Conservation (phyloP, 106 monocot genomes). For the Apostasia shenzhenica region DNA sequence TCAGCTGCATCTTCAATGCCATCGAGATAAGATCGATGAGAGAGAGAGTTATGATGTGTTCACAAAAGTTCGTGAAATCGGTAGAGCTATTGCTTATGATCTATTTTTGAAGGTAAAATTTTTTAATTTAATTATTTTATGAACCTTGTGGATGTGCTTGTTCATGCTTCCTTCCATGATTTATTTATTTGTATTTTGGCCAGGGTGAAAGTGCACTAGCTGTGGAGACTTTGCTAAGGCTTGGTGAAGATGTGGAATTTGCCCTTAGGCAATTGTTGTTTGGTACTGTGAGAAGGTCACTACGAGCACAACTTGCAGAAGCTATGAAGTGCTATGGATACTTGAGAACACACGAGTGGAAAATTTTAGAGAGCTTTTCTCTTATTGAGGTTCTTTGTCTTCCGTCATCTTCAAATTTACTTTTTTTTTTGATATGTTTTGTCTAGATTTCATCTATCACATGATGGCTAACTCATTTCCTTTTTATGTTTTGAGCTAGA, state of each 20-base stretch:
- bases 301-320: constrained; percentile 54
- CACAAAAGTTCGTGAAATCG: constrained; percentile 63
- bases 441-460: neutral
- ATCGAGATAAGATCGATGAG: constrained; percentile 33
- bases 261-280: constrained; percentile 71
- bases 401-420: neutral
- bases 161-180: neutral
- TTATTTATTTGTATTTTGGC: constrained; percentile 9
- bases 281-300: constrained; percentile 80
- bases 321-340: constrained; percentile 68
- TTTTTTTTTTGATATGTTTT: constrained; percentile 6
- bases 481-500: constrained; percentile 26
- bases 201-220: constrained; percentile 87
- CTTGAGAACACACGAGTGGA: constrained; percentile 49
- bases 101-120: constrained; percentile 74
- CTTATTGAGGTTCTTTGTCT: constrained; percentile 73
- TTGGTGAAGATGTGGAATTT: constrained; percentile 81
- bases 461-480: constrained; percentile 7
- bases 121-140: neutral
- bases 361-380: constrained; percentile 59
- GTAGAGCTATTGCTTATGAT: constrained; percentile 83
- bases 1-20: constrained; percentile 66
- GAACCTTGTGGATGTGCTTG: constrained; percentile 5
- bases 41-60: constrained; percentile 60
- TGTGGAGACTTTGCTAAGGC: constrained; percentile 61